Percentiles rank a stretch among this genome's conserved stretches.
phyloP scores from a whole-genome alignment of 2,329 filamentous ascomycete genomes.

The Nemania sp. region DNA sequence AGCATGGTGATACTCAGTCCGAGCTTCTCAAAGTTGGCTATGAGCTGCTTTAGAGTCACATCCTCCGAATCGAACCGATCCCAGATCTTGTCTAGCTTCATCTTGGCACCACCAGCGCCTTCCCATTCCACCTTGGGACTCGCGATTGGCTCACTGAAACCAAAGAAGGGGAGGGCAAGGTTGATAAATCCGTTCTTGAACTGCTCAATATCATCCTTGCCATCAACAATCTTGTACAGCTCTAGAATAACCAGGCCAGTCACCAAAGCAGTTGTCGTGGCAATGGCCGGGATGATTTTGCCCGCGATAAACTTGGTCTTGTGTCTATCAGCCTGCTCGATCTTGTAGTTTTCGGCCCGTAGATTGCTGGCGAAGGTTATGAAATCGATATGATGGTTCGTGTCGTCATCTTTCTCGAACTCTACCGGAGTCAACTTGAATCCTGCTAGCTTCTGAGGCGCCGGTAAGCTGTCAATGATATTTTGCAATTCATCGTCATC shows the following conservation, averaged over 20 bases:
- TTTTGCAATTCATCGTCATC: constrained; percentile 77
- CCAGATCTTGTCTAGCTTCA: constrained; percentile 94
- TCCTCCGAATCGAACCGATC: constrained; percentile 92
- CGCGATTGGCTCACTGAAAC: constrained; percentile 94
- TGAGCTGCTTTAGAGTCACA: constrained; percentile 81
- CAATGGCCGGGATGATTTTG: constrained; percentile 99
- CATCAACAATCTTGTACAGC: constrained; percentile 94
- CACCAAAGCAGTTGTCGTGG: constrained; percentile 93
- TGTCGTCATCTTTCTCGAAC: constrained; percentile 98
- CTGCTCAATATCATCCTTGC: constrained; percentile 94
- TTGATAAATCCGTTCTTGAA: constrained; percentile 99
- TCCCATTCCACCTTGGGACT: constrained; percentile 92
- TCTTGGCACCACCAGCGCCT: constrained; percentile 71
- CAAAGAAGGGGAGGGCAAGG: constrained; percentile 93
- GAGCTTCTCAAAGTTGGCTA: constrained; percentile 78
- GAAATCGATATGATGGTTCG: constrained; percentile 98
- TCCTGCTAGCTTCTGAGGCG: constrained; percentile 78
- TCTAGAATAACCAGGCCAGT: constrained; percentile 92
- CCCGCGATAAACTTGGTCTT: constrained; percentile 99
- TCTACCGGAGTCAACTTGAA: constrained; percentile 92
- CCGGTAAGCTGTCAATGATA: constrained; percentile 73
- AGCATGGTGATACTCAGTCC: constrained; percentile 89
- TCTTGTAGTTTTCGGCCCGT: constrained; percentile 97
- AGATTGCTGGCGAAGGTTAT: constrained; percentile 97
- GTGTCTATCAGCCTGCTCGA: constrained; percentile 87